These are phyloP conservation scores for Gaertneriomyces semiglobifer DNA, from an alignment of 192 early-diverging fungal genomes.

Conservation along the genomic window DNA sequence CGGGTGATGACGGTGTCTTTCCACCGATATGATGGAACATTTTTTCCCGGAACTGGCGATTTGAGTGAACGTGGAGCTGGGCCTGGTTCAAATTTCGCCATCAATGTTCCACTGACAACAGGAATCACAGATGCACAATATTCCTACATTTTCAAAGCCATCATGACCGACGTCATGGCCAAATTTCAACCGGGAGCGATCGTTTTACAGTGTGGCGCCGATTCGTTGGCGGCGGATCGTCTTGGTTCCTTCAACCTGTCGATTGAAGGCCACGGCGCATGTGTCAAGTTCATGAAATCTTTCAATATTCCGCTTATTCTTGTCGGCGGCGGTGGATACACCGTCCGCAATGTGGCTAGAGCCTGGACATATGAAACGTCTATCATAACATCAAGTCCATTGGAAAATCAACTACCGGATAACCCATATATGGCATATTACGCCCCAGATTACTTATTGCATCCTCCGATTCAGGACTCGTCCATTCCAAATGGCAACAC, in stretches of 20 bases:
- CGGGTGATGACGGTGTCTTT: constrained; percentile 96
- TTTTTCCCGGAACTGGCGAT: constrained; percentile 95
- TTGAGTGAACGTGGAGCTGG: constrained; percentile 83
- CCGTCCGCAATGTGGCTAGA: constrained; percentile 90
- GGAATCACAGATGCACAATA: constrained; percentile 94
- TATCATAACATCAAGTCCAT: constrained; percentile 68
- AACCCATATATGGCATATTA: constrained; percentile 88
- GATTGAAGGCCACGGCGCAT: constrained; percentile 90
- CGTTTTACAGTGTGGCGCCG: constrained; percentile 95
- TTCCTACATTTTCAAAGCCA: constrained; percentile 82
- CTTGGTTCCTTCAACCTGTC: constrained; percentile 93
- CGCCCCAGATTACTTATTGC: constrained; percentile 83
- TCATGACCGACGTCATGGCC: constrained; percentile 84
- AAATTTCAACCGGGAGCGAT: constrained; percentile 88
- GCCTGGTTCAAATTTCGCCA: constrained; percentile 84
- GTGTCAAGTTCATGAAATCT: constrained; percentile 86
- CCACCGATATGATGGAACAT: constrained; percentile 90
- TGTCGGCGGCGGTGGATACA: constrained; percentile 96
- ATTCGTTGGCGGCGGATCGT: constrained; percentile 89
- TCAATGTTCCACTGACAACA: constrained; percentile 93
- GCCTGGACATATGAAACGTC: constrained; percentile 95
- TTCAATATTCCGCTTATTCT: constrained; percentile 91
- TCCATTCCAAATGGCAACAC: constrained; percentile 87
- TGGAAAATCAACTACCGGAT: constrained; percentile 75
- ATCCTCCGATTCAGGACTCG: constrained; percentile 65